Evolutionary conservation across 176 grass and related monocot genomes (phyloP).

Genomic region (Oropetium thomaeum): DNA sequence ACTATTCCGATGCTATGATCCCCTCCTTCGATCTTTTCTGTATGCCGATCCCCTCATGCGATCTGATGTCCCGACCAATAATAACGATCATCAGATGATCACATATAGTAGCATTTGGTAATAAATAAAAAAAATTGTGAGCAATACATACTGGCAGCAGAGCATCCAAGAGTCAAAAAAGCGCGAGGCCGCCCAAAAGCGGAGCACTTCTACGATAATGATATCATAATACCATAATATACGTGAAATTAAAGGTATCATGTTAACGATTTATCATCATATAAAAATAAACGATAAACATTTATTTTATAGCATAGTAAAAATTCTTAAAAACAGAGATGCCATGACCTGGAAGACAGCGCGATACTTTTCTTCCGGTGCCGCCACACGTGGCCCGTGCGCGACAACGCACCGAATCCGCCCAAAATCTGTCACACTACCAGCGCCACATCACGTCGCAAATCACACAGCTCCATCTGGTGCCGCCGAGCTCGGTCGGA

Average conservation of each 20-base stretch:
- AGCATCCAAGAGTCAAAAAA: neutral
- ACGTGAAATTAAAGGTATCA: too few species aligned
- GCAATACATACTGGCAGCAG: too few species aligned
- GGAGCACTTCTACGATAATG: too few species aligned
- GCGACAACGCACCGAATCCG: conserved; percentile 36
- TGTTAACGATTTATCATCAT: too few species aligned
- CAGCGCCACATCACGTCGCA: conserved; percentile 22
- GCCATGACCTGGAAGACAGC: conserved; percentile 20
- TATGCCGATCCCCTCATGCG: too few species aligned
- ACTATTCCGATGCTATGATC: too few species aligned
- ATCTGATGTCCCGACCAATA: neutral
- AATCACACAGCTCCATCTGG: conserved; percentile 43
- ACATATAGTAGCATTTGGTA: too few species aligned
- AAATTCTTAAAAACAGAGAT: conserved; percentile 16
- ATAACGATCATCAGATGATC: neutral
- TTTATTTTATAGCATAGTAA: too few species aligned
- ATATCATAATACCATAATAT: too few species aligned
- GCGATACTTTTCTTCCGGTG: neutral
- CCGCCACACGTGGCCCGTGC: conserved; percentile 27
- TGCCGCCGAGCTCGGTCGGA: neutral
- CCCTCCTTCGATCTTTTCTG: too few species aligned
- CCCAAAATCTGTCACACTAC: neutral
- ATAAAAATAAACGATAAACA: too few species aligned
- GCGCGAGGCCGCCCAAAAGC: neutral
- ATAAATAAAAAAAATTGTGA: too few species aligned